phyloP scores from a whole-genome alignment of 1,139 yeast species.

The Diutina pseudorugosa region DNA sequence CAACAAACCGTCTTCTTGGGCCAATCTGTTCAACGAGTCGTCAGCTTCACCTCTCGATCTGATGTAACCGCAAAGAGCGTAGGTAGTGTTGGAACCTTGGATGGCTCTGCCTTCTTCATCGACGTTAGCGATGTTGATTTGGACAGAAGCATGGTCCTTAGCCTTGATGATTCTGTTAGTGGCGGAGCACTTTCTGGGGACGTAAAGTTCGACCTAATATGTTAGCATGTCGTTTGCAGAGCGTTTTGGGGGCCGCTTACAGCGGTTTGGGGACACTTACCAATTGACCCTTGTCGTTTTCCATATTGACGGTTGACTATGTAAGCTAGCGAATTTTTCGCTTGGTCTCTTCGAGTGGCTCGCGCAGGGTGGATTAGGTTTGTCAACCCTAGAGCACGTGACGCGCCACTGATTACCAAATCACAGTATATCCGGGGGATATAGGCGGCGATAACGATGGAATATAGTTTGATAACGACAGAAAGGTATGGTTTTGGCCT shows the following conservation, averaged over 20 bases:
- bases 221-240: slow-evolving; percentile 8
- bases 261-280: slow-evolving; percentile 41
- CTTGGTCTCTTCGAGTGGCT: not conserved
- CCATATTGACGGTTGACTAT: slow-evolving; percentile 54
- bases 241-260: not conserved
- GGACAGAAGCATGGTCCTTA: slow-evolving; percentile 99
- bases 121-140: slow-evolving; percentile 43
- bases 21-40: slow-evolving; percentile 98
- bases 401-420: not conserved
- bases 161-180: slow-evolving; percentile 99
- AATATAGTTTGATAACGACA: too few relatives aligned
- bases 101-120: slow-evolving; percentile 95
- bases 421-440: too few relatives aligned
- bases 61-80: slow-evolving; percentile 95
- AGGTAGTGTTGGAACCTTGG: slow-evolving; percentile 85
- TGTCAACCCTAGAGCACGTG: not conserved
- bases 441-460: too few relatives aligned
- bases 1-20: slow-evolving; percentile 97
- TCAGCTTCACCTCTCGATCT: slow-evolving; percentile 79
- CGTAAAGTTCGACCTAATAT: slow-evolving; percentile 93
- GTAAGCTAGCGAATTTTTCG: not conserved
- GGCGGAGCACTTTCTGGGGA: slow-evolving; percentile 99
- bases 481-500: too few relatives aligned
- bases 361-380: not conserved
- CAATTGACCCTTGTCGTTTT: slow-evolving; percentile 99